A percentile compares a stretch with the other conserved stretches of the same genome.
phyloP scores from a whole-genome alignment of 768 basidiomycete genomes.

The Xanthoconium purpureum region DNA sequence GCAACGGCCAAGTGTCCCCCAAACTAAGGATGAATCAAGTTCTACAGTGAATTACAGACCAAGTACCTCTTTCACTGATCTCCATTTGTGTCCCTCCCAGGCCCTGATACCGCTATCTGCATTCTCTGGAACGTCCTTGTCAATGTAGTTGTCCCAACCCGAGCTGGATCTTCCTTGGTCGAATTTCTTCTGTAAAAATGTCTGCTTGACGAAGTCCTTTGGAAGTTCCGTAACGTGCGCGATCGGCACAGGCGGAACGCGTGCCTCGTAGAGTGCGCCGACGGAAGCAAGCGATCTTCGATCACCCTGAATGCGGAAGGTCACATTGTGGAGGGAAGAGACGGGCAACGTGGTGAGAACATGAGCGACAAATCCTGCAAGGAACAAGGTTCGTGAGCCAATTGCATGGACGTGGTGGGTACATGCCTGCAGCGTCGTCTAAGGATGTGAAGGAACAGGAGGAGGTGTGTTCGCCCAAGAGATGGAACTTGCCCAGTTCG shows the following conservation, averaged over 20 bases:
- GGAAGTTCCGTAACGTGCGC: conserved; percentile 26
- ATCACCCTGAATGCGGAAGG: conserved; percentile 39
- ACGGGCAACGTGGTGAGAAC: conserved; percentile 31
- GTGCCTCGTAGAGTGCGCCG: conserved; percentile 28
- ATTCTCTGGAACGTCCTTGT: too few species aligned
- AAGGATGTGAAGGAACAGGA: conserved; percentile 32
- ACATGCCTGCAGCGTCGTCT: conserved; percentile 35
- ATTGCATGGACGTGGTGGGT: neutral
- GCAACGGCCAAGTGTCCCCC: too few species aligned
- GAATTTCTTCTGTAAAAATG: conserved; percentile 29
- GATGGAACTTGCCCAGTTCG: conserved; percentile 29
- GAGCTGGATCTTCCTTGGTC: conserved; percentile 32
- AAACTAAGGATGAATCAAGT: neutral
- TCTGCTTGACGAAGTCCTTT: conserved; percentile 29
- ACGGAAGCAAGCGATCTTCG: conserved; percentile 25
- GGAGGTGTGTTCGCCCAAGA: conserved; percentile 32
- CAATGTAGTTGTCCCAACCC: conserved; percentile 32
- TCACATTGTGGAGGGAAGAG: conserved; percentile 25
- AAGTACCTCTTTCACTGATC: conserved; percentile 26
- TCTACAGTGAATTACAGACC: conserved; percentile 16
- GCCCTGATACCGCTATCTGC: neutral
- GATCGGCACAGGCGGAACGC: conserved; percentile 18
- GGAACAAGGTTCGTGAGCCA: conserved; percentile 1
- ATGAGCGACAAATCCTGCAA: conserved; percentile 36
- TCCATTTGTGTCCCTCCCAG: conserved; percentile 30